Conservation (phyloP, 805 yeast genomes). For the Kazachstania bromeliacearum region DNA sequence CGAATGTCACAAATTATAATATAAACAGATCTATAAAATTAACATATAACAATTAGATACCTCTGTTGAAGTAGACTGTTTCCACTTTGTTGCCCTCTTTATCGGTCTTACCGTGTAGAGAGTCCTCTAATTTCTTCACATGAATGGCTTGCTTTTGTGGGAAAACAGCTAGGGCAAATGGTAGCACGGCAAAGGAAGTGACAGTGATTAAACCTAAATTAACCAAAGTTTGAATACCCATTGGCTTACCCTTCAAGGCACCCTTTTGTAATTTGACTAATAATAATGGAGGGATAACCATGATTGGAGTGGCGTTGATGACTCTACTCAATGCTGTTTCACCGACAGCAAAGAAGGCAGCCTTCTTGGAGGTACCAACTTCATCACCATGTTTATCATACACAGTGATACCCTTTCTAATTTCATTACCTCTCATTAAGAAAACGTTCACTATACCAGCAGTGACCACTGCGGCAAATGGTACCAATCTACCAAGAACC, state of each 20-base stretch:
- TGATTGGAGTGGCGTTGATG: constrained; percentile 91
- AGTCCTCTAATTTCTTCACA: constrained; percentile 52
- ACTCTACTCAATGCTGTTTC: constrained; percentile 95
- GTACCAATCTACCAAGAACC: constrained; percentile 78
- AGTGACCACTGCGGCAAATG: constrained; percentile 96
- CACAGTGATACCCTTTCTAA: constrained; percentile 72
- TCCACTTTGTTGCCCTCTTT: constrained; percentile 47
- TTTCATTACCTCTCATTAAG: constrained; percentile 92
- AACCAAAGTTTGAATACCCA: constrained; percentile 54
- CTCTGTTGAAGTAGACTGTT: constrained; percentile 81
- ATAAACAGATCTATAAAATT: not conserved
- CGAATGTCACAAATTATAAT: no score
- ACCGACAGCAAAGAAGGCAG: constrained; percentile 89
- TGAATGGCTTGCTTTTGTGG: constrained; percentile 73
- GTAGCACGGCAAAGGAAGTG: constrained; percentile 81
- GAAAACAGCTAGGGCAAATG: constrained; percentile 91
- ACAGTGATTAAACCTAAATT: constrained; percentile 78
- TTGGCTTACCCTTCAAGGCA: constrained; percentile 56
- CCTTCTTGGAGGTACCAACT: constrained; percentile 68
- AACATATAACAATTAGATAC: constrained; percentile 46
- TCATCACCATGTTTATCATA: constrained; percentile 56
- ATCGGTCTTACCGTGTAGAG: constrained; percentile 53
- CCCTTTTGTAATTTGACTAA: constrained; percentile 70
- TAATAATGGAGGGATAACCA: constrained; percentile 90
- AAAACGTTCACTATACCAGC: constrained; percentile 97